These are phyloP conservation scores for Cubamyces sp. DNA, from an alignment of 768 basidiomycete species.

Conservation along the genomic window DNA sequence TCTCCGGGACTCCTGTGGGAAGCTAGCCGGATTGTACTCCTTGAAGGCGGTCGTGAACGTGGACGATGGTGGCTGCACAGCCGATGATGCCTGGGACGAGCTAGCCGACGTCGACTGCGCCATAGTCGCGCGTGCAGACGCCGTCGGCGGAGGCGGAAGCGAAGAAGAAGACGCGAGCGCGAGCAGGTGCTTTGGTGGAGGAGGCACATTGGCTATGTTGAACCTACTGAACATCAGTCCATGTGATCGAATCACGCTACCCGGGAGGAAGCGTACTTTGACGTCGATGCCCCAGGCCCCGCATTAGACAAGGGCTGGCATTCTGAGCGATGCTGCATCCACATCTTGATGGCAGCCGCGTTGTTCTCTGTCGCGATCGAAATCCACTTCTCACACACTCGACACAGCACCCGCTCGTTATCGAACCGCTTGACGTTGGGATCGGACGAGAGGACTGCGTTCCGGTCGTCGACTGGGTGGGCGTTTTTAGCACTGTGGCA, in stretches of 20 bases:
- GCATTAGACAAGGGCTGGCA: constrained; percentile 48
- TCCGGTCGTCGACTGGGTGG: constrained; percentile 64
- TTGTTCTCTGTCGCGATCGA: constrained; percentile 62
- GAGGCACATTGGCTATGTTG: constrained; percentile 35
- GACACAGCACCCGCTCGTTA: constrained; percentile 70
- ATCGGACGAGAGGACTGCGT: constrained; percentile 61
- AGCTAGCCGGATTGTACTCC: constrained; percentile 61
- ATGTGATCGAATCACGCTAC: not conserved
- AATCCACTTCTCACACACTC: constrained; percentile 72
- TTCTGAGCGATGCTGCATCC: constrained; percentile 62
- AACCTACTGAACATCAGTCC: constrained; percentile 18
- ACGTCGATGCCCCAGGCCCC: constrained; percentile 20
- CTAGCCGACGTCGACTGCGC: constrained; percentile 15
- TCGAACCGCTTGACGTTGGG: constrained; percentile 77
- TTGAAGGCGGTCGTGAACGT: constrained; percentile 46
- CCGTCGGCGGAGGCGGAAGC: constrained; percentile 25
- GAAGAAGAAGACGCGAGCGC: constrained; percentile 37
- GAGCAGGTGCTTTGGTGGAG: constrained; percentile 40
- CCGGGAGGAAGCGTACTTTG: constrained; percentile 5
- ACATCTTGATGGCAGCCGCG: constrained; percentile 61
- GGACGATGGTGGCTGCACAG: constrained; percentile 7
- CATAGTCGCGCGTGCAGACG: constrained; percentile 17
- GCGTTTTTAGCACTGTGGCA: constrained; percentile 26
- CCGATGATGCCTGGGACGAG: not conserved
- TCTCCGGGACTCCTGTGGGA: constrained; percentile 67